Percentiles rank a stretch among this genome's conserved stretches.
Conservation (phyloP, 768 basidiomycete genomes). For the Tulasnella sp. region DNA sequence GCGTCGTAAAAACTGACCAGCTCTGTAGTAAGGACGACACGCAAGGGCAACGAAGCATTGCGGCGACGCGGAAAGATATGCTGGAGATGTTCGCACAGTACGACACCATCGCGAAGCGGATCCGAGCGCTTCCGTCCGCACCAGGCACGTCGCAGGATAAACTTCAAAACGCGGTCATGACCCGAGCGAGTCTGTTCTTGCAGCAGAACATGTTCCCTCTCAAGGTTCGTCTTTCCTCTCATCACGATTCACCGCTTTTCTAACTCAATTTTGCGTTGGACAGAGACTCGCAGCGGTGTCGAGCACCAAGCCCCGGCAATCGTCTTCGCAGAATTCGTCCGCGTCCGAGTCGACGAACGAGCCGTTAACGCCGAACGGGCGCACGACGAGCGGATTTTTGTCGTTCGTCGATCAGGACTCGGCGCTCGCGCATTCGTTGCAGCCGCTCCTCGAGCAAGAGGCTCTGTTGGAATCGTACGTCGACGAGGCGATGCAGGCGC, state of each 20-base stretch:
- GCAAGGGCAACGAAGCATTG: slow-evolving; percentile 36
- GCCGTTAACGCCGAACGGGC: slow-evolving; percentile 7
- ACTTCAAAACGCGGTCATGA: slow-evolving; percentile 70
- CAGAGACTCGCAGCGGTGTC: slow-evolving; percentile 20
- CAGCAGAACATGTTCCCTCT: slow-evolving; percentile 85
- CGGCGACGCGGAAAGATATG: slow-evolving; percentile 63
- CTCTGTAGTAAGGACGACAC: slow-evolving; percentile 11
- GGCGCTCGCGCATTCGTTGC: slow-evolving; percentile 56
- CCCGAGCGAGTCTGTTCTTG: slow-evolving; percentile 66
- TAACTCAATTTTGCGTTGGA: neutral
- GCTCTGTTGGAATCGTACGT: slow-evolving; percentile 81
- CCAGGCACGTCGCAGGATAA: slow-evolving; percentile 67
- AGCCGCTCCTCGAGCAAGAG: slow-evolving; percentile 91
- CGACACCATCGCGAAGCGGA: slow-evolving; percentile 77
- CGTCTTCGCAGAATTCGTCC: slow-evolving; percentile 2
- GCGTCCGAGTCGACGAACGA: slow-evolving; percentile 1
- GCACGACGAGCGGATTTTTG: neutral
- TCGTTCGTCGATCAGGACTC: slow-evolving; percentile 51
- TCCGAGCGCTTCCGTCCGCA: slow-evolving; percentile 59
- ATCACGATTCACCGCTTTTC: neutral
- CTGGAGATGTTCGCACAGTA: slow-evolving; percentile 81
- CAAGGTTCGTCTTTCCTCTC: slow-evolving; percentile 36
- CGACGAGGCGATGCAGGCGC: slow-evolving; percentile 74
- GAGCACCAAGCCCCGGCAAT: neutral
- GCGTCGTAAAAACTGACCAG: neutral